Evolutionary conservation across 2,329 filamentous ascomycete species (phyloP), one percentile per base, ranked within the genome.

Genomic region (Cytospora schulzeri): DNA sequence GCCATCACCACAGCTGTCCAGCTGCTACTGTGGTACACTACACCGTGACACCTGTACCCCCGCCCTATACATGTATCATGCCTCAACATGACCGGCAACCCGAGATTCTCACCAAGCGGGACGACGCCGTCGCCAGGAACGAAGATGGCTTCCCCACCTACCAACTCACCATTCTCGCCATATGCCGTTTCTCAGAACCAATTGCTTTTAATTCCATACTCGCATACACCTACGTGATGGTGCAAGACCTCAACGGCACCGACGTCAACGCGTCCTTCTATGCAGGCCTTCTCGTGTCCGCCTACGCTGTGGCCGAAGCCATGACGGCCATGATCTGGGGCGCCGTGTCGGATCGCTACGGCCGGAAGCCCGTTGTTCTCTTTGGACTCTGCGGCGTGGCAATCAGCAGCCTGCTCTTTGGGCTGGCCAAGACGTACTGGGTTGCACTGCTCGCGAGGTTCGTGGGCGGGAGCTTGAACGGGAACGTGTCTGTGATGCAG

Each of bases 131-230:
- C 15, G 35, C 22, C 31, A 51, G 31, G 51, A 14, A 33, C 24
- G 33, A 65, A 24, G 65, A 67, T 57, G 62, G 45, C 51, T 81
- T 81, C 71, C 79, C 79, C 33, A 76, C 76, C 33, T 78, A 76
- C 68, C 79, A 81, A 68, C 77, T 81, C 66, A 76, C 76, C 24
- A 79, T 80, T 57, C 72, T 79, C 66, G 78, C 77, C 67, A 77
- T 80, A 75, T 80, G 78, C 66, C 77, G 78, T 57, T 78, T 80
- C 68, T 77, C 77, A 19, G 78, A 80, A 69, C 78, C 78, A 57
- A 79, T 80, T 68, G 78, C 78, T 38, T 79, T 80, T 75, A 78
- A 76, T 68, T 80, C 78, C 11, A 80, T 80, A 69, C 72, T 79
- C 52, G 76, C 78, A 45, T 80, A 80, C 69, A 77, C 76, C 4